A percentile compares a stretch with the other conserved stretches of the same genome.
Conservation (phyloP, 1,284 basidiomycete genomes). For the Trichosporon sp. region DNA sequence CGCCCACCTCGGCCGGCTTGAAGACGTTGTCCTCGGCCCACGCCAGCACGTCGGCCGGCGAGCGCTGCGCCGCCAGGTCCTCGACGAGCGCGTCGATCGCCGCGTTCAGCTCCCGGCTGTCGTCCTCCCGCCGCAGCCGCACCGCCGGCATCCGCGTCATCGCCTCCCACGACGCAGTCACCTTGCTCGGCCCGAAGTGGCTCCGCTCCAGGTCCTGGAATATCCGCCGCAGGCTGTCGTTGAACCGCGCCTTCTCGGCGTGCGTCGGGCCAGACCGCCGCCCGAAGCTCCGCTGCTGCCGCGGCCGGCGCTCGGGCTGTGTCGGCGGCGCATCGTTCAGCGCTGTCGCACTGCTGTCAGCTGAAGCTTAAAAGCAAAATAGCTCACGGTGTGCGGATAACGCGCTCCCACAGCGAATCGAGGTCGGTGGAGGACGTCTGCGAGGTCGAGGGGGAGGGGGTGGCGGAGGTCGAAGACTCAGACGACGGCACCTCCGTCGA, state of each 20-base stretch:
- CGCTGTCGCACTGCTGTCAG: background rate
- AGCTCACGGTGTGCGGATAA: conserved; percentile 17
- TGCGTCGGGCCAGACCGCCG: background rate
- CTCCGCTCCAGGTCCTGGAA: conserved; percentile 4
- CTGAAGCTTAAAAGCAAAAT: background rate
- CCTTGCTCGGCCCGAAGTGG: background rate
- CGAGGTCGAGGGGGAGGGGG: background rate
- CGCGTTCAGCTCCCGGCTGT: conserved; percentile 25
- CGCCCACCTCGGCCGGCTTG: conserved; percentile 50
- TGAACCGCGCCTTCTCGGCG: background rate
- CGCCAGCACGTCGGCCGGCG: conserved; percentile 66
- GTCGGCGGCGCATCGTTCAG: background rate
- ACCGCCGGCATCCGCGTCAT: background rate
- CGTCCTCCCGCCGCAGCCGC: conserved; percentile 18
- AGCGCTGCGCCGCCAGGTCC: conserved; percentile 64
- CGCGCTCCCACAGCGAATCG: conserved; percentile 15
- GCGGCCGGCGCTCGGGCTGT: background rate
- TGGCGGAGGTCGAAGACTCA: background rate
- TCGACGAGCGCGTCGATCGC: conserved; percentile 68
- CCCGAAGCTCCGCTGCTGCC: background rate
- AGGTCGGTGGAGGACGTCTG: background rate
- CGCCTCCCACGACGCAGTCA: conserved; percentile 1
- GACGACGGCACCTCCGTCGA: background rate
- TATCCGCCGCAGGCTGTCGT: background rate
- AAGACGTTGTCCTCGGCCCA: conserved; percentile 74